Base-by-base conservation (phyloP, 1,139 yeast genomes). In the Meyerozyma athensensis region DNA sequence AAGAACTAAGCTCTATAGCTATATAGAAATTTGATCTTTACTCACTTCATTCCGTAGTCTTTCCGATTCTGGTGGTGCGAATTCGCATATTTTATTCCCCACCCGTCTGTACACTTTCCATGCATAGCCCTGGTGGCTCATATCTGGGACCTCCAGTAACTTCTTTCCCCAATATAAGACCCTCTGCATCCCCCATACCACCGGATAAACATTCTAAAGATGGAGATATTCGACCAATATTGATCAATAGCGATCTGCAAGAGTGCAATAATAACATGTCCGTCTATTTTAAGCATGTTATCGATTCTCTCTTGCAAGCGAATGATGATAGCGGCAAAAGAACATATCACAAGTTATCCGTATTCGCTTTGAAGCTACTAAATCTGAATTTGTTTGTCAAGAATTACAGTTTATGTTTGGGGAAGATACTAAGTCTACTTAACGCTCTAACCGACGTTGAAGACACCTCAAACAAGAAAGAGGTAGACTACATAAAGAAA, bases 211-310 rank as follows among this genome's bases (percentile, higher is more conserved):
- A 16, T 16, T 9, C 35, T 9, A 31, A 35, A 16, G 44, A 43
- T 28, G 36, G 36, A 10, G 34, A 41, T 6, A 30, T 18, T 32
- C 40, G 36, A 3, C 43, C 46, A 7, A 36, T 54, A 13, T 49
- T 56, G 8, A 54, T 67, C 32, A 65, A 63, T 36, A 66, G 73
- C 43, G 76, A 70, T 43, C 48, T 71, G 5, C 43, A 46, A 6
- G 75, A 64, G 46, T 66, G 73, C 44, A 70, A 70, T 47, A 56
- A 59, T 38, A 68, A 65, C 48, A 51, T 70, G 19, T 63, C 69
- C 3, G 47, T 53, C 6, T 66, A 50, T 42, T 47, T 70, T 40
- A 68, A 69, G 47, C 43, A 54, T 20, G 59, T 67, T 2, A 54
- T 63, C 4, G 74, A 69, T 41, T 55, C 57, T 22, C 46, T 59